Evolutionary conservation across 2,329 filamentous ascomycete species (phyloP).

Genomic region (Colletotrichum gigasporum): DNA sequence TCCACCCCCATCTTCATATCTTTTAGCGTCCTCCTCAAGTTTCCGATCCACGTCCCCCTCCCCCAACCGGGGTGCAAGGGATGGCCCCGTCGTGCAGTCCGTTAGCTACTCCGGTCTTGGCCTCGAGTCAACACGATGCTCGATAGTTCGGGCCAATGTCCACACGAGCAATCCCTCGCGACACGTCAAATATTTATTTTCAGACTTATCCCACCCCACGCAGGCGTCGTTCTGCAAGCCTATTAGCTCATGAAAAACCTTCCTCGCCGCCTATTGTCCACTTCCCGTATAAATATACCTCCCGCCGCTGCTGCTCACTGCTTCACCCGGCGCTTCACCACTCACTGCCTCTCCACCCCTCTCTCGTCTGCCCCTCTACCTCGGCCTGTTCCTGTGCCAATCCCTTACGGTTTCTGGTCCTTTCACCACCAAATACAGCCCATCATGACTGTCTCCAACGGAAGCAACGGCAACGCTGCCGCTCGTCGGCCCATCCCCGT

Average conservation of each 20-base stretch:
- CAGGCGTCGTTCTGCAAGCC: constrained; percentile 35
- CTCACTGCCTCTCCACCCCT: constrained; percentile 31
- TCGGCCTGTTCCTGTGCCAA: neutral
- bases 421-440: constrained; percentile 4
- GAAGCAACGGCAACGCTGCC: constrained; percentile 36
- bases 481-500: constrained; percentile 71
- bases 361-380: constrained; percentile 14
- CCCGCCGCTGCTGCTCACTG: constrained; percentile 5
- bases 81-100: constrained; percentile 12
- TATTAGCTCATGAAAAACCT: constrained; percentile 47
- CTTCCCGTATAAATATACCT: constrained; percentile 43
- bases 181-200: constrained; percentile 39
- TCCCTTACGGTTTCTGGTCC: constrained; percentile 19
- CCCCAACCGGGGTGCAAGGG: constrained; percentile 20
- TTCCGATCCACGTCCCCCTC: constrained; percentile 21
- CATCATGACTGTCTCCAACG: constrained; percentile 34
- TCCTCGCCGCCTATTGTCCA: constrained; percentile 30
- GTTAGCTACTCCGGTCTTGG: constrained; percentile 30
- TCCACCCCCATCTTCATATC: constrained; percentile 13
- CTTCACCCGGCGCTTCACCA: constrained; percentile 1
- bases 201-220: constrained; percentile 41
- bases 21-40: constrained; percentile 25
- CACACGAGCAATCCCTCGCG: constrained; percentile 41
- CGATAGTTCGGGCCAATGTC: constrained; percentile 49
- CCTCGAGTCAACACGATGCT: constrained; percentile 34